Conservation (phyloP, 148 eudicot species). For the Rhododendron molle region DNA sequence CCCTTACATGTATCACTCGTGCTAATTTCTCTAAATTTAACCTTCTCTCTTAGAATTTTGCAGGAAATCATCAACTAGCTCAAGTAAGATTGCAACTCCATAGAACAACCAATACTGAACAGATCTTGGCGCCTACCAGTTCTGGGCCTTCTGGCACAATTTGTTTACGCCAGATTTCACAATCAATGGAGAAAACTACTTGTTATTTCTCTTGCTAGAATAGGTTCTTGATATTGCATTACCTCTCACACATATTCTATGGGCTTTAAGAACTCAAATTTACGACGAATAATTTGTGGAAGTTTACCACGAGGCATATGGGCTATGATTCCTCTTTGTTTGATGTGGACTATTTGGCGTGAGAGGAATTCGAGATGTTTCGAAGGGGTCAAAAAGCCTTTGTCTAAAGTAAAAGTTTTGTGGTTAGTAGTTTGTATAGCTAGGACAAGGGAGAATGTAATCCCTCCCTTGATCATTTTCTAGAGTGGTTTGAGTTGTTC, state of each 20-base stretch:
- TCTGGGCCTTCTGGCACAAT: neutral
- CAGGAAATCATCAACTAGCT: neutral
- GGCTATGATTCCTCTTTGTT: no score
- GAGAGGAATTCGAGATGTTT: no score
- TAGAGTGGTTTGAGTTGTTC: no score
- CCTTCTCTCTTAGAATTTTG: neutral
- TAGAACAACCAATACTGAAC: neutral
- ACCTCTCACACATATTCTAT: neutral
- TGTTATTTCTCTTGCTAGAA: neutral
- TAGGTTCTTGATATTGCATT: neutral
- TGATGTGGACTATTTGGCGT: no score
- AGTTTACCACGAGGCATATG: neutral
- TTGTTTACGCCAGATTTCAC: neutral
- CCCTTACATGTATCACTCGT: neutral
- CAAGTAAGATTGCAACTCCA: neutral
- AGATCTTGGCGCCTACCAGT: neutral
- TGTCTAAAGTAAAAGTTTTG: no score
- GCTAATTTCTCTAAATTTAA: neutral
- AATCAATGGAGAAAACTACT: neutral
- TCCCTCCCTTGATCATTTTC: no score
- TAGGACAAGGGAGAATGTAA: no score
- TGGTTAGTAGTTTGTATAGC: no score
- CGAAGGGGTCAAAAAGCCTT: no score
- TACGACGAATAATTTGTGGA: neutral
- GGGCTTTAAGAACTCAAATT: neutral